Conservation (phyloP, 345 rosid species). For the Lagerstroemia speciosa region DNA sequence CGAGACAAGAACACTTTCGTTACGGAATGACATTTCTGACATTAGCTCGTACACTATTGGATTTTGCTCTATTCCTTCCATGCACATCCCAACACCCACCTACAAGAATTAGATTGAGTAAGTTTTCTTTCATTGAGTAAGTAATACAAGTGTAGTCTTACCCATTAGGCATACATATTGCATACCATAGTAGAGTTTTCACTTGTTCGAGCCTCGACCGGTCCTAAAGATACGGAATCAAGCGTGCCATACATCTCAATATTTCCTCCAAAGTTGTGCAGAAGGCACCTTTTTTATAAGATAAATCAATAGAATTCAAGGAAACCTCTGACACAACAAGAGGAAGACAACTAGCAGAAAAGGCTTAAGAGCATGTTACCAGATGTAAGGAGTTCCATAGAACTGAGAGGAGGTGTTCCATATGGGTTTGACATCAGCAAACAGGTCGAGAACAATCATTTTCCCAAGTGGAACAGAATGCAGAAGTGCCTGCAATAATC, state of each 20-base stretch:
- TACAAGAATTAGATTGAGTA: constrained; percentile 12
- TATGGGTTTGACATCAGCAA: constrained; percentile 86
- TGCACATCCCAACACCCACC: constrained; percentile 98
- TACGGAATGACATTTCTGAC: constrained; percentile 93
- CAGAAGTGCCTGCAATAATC: constrained; percentile 71
- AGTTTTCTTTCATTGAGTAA: neutral
- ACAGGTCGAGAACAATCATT: constrained; percentile 91
- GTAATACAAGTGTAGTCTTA: neutral
- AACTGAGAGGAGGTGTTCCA: constrained; percentile 82
- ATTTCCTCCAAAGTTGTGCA: constrained; percentile 95
- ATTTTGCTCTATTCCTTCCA: constrained; percentile 97
- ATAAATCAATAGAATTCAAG: neutral
- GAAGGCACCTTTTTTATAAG: constrained; percentile 58
- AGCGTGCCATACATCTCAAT: constrained; percentile 82
- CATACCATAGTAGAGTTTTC: constrained; percentile 86
- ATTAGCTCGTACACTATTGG: constrained; percentile 84
- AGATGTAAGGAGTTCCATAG: constrained; percentile 84
- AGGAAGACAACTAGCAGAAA: constrained; percentile 1
- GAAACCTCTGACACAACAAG: neutral
- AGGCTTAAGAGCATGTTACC: constrained; percentile 30
- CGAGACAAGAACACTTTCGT: constrained; percentile 54
- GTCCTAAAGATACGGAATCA: constrained; percentile 78
- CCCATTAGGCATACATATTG: constrained; percentile 2
- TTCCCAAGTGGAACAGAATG: constrained; percentile 86
- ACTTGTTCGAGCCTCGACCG: constrained; percentile 67